Conservation (phyloP, 1,284 basidiomycete species). For the Naganishia sp. region DNA sequence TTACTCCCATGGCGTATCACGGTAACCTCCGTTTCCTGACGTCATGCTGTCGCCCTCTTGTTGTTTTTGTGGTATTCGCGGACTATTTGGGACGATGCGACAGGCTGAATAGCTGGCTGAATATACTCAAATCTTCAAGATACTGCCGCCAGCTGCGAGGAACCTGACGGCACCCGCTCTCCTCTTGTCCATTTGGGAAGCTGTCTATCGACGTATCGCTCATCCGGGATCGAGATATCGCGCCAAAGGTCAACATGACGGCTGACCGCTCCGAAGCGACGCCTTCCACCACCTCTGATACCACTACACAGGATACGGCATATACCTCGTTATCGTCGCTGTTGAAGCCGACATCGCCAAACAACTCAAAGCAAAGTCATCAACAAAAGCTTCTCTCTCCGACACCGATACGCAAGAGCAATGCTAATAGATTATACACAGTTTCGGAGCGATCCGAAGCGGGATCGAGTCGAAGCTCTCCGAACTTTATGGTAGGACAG, state of each 20-base stretch:
- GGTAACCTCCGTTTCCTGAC: not conserved
- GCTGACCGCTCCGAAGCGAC: not conserved
- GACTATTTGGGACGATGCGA: not conserved
- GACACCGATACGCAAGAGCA: constrained; percentile 15
- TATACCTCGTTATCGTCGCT: constrained; percentile 31
- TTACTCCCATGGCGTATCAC: no score
- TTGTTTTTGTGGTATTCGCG: not conserved
- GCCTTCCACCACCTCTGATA: not conserved
- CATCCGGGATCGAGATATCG: not conserved
- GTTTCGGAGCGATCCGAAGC: constrained; percentile 25
- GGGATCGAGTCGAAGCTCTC: constrained; percentile 16
- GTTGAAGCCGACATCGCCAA: constrained; percentile 13
- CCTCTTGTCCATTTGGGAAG: not conserved
- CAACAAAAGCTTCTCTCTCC: constrained; percentile 21
- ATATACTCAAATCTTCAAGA: no score
- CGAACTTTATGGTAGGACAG: not conserved
- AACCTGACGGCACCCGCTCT: not conserved
- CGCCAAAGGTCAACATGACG: constrained; percentile 1
- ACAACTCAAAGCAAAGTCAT: not conserved
- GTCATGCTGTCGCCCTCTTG: not conserved
- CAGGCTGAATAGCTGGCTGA: no score
- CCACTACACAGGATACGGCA: constrained; percentile 8
- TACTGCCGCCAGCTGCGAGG: not conserved
- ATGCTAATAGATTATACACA: constrained; percentile 15
- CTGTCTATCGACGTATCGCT: not conserved